Conservation (phyloP, 345 rosid species). For the Hibiscus syriacus region DNA sequence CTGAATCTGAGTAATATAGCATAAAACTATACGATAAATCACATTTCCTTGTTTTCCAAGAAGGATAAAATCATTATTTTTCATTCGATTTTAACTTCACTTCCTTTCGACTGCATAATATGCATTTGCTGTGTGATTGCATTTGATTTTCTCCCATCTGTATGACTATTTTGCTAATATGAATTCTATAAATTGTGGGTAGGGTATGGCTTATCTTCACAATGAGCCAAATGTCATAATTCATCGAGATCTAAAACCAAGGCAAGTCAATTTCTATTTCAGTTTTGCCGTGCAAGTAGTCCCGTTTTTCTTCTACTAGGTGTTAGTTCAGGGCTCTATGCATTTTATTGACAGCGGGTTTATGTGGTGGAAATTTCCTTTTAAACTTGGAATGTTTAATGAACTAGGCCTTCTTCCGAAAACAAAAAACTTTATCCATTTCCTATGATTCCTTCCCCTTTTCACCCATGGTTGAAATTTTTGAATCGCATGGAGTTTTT, state of each 20-base stretch:
- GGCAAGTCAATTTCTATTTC: slow-evolving; percentile 33
- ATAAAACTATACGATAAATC: not conserved
- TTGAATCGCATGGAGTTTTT: not conserved
- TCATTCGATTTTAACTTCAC: not conserved
- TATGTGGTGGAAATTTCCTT: not conserved
- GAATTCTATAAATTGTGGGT: slow-evolving; percentile 17
- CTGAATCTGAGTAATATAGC: too few species aligned
- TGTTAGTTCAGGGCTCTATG: not conserved
- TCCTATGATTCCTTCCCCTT: not conserved
- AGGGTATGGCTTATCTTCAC: slow-evolving; percentile 99
- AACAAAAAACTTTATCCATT: not conserved
- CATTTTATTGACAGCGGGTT: not conserved
- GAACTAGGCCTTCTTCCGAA: not conserved
- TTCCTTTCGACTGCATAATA: not conserved
- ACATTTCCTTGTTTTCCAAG: not conserved
- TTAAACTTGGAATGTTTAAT: not conserved
- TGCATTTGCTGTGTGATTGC: not conserved
- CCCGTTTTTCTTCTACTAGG: not conserved
- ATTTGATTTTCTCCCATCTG: not conserved
- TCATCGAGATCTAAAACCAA: slow-evolving; percentile 92
- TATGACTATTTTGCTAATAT: slow-evolving; percentile 12
- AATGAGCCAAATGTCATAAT: slow-evolving; percentile 95
- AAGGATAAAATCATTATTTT: not conserved
- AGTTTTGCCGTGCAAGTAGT: not conserved
- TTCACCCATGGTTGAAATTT: not conserved